A percentile compares a stretch with the other conserved stretches of the same genome.
Evolutionary conservation across 1,284 basidiomycete species (phyloP).

Genomic region (Cryptococcus amylolentus): DNA sequence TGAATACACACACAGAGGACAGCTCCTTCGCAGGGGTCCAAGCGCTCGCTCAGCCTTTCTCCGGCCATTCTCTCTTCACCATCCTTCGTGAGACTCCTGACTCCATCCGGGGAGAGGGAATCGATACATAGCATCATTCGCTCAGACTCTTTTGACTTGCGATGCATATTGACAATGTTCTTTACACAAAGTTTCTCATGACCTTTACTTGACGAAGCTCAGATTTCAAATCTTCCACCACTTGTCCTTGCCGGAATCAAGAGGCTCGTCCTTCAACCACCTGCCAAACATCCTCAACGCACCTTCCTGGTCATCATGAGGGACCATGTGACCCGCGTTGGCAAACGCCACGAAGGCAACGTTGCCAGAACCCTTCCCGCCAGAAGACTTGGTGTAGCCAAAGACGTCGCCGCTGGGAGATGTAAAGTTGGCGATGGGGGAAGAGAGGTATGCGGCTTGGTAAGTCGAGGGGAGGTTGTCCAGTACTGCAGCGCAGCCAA

Average conservation of each 20-base stretch:
- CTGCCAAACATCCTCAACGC: conserved; percentile 59
- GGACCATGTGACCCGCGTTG: conserved; percentile 77
- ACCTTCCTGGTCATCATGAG: conserved; percentile 74
- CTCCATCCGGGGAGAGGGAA: too few species aligned
- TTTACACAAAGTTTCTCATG: too few species aligned
- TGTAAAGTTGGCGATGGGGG: conserved; percentile 58
- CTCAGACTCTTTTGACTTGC: too few species aligned
- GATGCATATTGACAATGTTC: too few species aligned
- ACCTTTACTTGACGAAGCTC: too few species aligned
- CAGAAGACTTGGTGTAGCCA: conserved; percentile 53
- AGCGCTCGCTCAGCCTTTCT: too few species aligned
- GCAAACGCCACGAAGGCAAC: conserved; percentile 68
- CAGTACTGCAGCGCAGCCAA: conserved; percentile 40
- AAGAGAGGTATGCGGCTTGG: conserved; percentile 59
- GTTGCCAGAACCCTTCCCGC: conserved; percentile 64
- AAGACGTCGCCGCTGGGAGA: conserved; percentile 37
- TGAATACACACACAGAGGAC: too few species aligned
- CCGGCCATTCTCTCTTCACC: too few species aligned
- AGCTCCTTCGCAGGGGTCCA: too few species aligned
- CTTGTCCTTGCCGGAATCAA: conserved; percentile 26
- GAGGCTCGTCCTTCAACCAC: conserved; percentile 56
- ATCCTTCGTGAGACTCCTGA: too few species aligned
- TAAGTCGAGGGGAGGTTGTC: conserved; percentile 55
- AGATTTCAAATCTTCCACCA: neutral
- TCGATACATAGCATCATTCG: too few species aligned